phyloP scores from a whole-genome alignment of 2,329 filamentous ascomycete species.

The Madurella mycetomatis region DNA sequence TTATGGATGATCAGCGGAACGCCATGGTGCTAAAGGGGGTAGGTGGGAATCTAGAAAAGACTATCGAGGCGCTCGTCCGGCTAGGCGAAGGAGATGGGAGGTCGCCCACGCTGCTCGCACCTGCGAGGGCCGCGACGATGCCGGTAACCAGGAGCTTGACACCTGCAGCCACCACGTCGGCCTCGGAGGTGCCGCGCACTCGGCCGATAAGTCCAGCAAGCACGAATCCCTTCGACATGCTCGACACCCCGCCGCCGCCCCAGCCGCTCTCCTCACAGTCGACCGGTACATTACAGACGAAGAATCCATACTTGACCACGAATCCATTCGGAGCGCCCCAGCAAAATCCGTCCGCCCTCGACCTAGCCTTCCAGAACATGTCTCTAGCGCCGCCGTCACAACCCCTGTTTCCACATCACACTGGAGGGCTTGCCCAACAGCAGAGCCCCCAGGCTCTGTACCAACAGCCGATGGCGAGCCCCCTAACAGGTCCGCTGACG shows the following conservation, averaged over 20 bases:
- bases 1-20: slow-evolving; percentile 77
- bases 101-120: slow-evolving; percentile 31
- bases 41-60: slow-evolving; percentile 77
- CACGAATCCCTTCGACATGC: slow-evolving; percentile 63
- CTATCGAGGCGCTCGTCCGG: slow-evolving; percentile 78
- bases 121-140: slow-evolving; percentile 43
- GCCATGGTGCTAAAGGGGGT: slow-evolving; percentile 75
- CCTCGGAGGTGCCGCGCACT: slow-evolving; percentile 27
- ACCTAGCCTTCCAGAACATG: slow-evolving; percentile 71
- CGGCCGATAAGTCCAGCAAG: slow-evolving; percentile 43
- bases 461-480: slow-evolving; percentile 33
- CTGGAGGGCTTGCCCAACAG: slow-evolving; percentile 50
- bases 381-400: slow-evolving; percentile 56
- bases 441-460: slow-evolving; percentile 38
- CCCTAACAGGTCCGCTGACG: slow-evolving; percentile 28
- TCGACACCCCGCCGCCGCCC: slow-evolving; percentile 52
- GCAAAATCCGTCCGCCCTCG: slow-evolving; percentile 44
- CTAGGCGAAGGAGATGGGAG: slow-evolving; percentile 62
- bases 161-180: slow-evolving; percentile 40
- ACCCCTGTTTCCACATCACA: slow-evolving; percentile 67
- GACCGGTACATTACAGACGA: slow-evolving; percentile 56
- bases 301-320: slow-evolving; percentile 55
- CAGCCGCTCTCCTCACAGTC: slow-evolving; percentile 62
- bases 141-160: slow-evolving; percentile 38
- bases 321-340: slow-evolving; percentile 65